A percentile compares a stretch with the other conserved stretches of the same genome.
These are phyloP conservation scores for Dioszegia aurantiaca DNA, from an alignment of 768 basidiomycete species.

Conservation along the genomic window DNA sequence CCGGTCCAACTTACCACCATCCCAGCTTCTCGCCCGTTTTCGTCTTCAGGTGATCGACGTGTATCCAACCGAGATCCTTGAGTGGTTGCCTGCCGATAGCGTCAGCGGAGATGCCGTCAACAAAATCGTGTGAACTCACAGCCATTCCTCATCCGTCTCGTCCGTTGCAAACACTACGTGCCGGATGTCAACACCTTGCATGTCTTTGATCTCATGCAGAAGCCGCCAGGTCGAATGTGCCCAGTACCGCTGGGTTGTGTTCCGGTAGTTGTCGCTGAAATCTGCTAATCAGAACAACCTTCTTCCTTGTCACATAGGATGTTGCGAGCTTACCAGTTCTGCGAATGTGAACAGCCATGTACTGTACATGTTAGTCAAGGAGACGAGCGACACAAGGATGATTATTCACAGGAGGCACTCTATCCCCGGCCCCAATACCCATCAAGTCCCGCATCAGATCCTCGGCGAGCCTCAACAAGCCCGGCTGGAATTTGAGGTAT, in stretches of 20 bases:
- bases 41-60: conserved; percentile 16
- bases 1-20: conserved; percentile 22
- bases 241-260: conserved; percentile 1
- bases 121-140: conserved; percentile 10
- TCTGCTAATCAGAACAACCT: neutral
- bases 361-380: too few species aligned
- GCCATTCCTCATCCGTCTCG: conserved; percentile 19
- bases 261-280: neutral
- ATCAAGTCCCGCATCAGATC: conserved; percentile 11
- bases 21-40: conserved; percentile 15
- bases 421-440: conserved; percentile 1
- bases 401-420: conserved; percentile 12
- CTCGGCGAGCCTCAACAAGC: conserved; percentile 14
- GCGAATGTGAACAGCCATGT: conserved; percentile 22
- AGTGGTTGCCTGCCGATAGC: conserved; percentile 3
- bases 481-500: conserved; percentile 21
- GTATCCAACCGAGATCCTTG: neutral
- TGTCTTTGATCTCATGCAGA: neutral
- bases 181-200: conserved; percentile 2
- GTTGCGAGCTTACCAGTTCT: conserved; percentile 17
- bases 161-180: conserved; percentile 18
- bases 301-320: neutral
- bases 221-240: conserved; percentile 11
- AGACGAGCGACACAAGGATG: too few species aligned
- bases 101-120: neutral